These are phyloP conservation scores for Claviceps sp. DNA, from an alignment of 2,329 filamentous ascomycete genomes.

Conservation along the genomic window DNA sequence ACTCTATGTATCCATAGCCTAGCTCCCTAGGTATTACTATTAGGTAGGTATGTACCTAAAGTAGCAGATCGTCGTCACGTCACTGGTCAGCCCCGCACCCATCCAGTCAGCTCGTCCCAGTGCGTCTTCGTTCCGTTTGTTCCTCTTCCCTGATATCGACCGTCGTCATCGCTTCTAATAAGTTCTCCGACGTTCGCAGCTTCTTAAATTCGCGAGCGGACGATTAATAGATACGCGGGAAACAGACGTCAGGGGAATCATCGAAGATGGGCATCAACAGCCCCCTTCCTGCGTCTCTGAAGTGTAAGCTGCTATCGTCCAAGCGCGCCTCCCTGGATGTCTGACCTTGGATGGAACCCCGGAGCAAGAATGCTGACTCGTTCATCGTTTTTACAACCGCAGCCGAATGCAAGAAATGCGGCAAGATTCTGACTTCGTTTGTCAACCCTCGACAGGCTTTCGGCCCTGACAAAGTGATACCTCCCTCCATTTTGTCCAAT, in stretches of 20 bases:
- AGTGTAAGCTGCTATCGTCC: conserved; percentile 39
- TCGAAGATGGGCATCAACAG: conserved; percentile 49
- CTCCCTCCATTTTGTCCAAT: conserved; percentile 73
- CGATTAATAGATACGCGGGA: too few species aligned
- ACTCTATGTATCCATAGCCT: too few species aligned
- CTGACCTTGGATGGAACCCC: background rate
- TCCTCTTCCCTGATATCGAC: too few species aligned
- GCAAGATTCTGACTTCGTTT: conserved; percentile 89
- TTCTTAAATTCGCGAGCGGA: too few species aligned
- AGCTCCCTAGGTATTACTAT: too few species aligned
- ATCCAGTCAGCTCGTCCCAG: too few species aligned
- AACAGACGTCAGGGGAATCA: background rate
- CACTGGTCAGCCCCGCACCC: too few species aligned
- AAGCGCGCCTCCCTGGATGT: background rate
- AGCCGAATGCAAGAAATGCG: conserved; percentile 97
- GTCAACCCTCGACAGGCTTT: conserved; percentile 88
- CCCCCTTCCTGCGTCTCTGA: conserved; percentile 52
- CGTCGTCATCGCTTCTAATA: too few species aligned
- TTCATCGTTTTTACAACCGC: conserved; percentile 10
- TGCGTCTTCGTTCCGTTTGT: too few species aligned
- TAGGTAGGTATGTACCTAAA: too few species aligned
- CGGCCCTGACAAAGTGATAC: conserved; percentile 94
- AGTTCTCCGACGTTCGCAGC: too few species aligned
- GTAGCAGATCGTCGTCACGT: too few species aligned
- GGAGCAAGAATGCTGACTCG: background rate